Base-by-base conservation (phyloP, 257 asterid species). In the Forsythia suspensa region DNA sequence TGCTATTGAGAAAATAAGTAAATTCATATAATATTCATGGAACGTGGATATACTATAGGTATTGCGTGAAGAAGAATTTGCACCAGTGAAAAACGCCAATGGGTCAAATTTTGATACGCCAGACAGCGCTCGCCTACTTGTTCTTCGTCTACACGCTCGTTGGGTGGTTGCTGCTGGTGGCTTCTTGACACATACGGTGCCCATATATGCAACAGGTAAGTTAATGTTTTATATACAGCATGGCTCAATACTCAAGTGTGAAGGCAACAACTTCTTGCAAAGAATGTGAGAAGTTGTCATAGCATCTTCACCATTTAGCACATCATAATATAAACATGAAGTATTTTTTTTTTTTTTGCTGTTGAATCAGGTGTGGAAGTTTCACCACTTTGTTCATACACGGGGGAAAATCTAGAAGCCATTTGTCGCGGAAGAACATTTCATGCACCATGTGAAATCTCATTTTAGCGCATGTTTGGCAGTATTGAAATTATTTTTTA, bases 121-220 rank as follows among this genome's bases (percentile, higher is more conserved):
- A 68, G 99, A 95, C 79, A 95, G 97, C 84, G 97, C 97, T 76
- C 87, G 92, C 46, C 84, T 95, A 81, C 94, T 95, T 11, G 88
- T 95, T 81, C 98, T 95, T 74, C 97, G 97, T 76, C 92, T 93
- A 84, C 98, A 95, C 8, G 74, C 99, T 61, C 96, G 97, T 72
- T 95, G 98, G 99, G 99, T 95, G 76, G 90, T 89, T 84, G 97
- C 97, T 41, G 98, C 99, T 8, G 98, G 99, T 70, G 99, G 99
- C 72, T 95, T 95, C 89, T 84, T 95, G 90, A 95, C 98, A 74
- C 99, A 93, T 84, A 92, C 98, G 1, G 98, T 93, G 76, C 99
- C 98, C 76, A 86, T 93, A 82, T 90, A 95, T 84, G 85, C 89
- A n/a, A 95, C 99, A 44, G 98, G 98, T 92, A 85, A 65, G 34